phyloP scores from a whole-genome alignment of 495 filamentous ascomycete genomes.

The Aspergillus conjunctus region DNA sequence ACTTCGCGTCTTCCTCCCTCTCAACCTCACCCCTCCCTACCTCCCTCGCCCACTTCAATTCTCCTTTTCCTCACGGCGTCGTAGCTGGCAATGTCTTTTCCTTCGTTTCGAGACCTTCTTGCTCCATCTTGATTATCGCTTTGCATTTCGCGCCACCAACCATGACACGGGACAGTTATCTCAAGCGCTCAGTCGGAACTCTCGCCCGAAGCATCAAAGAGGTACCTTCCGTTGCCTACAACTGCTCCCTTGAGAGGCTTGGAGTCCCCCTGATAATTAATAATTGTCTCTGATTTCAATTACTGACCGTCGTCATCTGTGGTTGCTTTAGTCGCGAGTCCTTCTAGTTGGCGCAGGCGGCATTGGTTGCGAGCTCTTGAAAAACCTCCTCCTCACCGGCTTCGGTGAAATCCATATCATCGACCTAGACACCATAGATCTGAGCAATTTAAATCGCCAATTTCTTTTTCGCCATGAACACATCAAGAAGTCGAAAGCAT shows the following conservation, averaged over 20 bases:
- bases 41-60: constrained; percentile 13
- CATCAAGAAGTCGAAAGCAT: constrained; percentile 95
- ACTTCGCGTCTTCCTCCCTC: constrained; percentile 17
- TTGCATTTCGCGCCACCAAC: constrained; percentile 24
- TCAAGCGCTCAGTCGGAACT: constrained; percentile 63
- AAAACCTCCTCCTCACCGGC: constrained; percentile 91
- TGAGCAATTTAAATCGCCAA: constrained; percentile 97
- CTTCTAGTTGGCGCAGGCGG: constrained; percentile 95
- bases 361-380: constrained; percentile 96
- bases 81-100: constrained; percentile 25
- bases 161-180: constrained; percentile 58
- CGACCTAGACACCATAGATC: constrained; percentile 96
- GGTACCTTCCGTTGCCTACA: constrained; percentile 41
- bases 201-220: constrained; percentile 65
- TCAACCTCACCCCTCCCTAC: constrained; percentile 14
- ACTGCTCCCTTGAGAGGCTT: background rate
- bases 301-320: constrained; percentile 22
- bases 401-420: constrained; percentile 96
- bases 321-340: constrained; percentile 67
- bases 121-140: constrained; percentile 14
- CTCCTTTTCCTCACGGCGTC: background rate
- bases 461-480: constrained; percentile 97
- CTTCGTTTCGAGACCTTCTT: constrained; percentile 4
- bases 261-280: background rate
- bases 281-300: background rate